Base-by-base conservation (phyloP, 345 rosid species). In the Linum trigynum region DNA sequence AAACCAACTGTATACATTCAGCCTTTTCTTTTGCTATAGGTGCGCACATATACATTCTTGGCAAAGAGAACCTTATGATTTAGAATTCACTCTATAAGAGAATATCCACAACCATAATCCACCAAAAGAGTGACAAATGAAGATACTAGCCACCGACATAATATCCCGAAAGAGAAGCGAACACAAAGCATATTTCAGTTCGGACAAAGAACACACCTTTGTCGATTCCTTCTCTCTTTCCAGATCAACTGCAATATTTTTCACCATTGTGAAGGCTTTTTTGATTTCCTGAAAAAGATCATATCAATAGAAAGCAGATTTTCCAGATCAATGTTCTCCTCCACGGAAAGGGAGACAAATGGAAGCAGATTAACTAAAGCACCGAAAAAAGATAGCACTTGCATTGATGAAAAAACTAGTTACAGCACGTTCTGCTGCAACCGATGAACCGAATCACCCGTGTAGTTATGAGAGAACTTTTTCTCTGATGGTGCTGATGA, bases 241-340 rank as follows among this genome's bases (percentile, higher is more conserved):
- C 55, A 90, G 65, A 69, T 84, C 84, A 78, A 90, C 85, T 8
- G 91, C 96, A 11, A 86, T 76, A 43, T 83, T 83, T 84, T 83
- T 90, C 79, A 88, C 78, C 77, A 75, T 69, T 66, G 48, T 69
- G 71, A 88, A 72, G 55, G 89, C 75, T 76, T 82, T 88, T 58
- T 88, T 80, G 1, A 88, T 78, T 50, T 94, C 99, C 98, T 90
- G 83, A 50, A 65, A 57, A 57, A 70, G 32, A 72, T 48, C 53
- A 48, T 48, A 48, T 7, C 2, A 48, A 12, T 23, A 23, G 32
- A 23, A 23, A 23, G 32, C 32, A 23, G 32, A 23, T 0, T 23
- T 23, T 23, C 32, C 32, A 23, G 32, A 23, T 23, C 32, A 23
- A 1, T 23, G 32, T 23, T 1, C 32, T 23, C 32, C 32, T 23